Percentiles rank a stretch among this genome's conserved stretches.
phyloP scores from a whole-genome alignment of 2,329 filamentous ascomycete species.

The Aureobasidium sp. region DNA sequence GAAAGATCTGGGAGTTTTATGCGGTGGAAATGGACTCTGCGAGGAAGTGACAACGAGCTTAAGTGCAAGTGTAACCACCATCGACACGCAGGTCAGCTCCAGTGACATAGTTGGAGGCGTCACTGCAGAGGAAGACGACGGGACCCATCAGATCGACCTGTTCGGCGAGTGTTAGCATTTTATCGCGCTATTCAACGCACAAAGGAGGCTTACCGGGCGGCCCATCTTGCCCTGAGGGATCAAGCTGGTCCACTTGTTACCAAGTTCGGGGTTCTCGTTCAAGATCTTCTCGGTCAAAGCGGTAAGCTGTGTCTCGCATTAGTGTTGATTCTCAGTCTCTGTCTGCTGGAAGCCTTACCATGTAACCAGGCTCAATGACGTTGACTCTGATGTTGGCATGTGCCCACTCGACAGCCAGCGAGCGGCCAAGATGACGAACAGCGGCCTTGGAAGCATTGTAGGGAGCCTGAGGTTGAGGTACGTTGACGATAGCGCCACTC shows the following conservation, averaged over 20 bases:
- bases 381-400: constrained; percentile 90
- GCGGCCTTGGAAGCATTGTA: constrained; percentile 97
- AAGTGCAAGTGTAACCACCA: constrained; percentile 47
- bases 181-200: not conserved
- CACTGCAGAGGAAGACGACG: constrained; percentile 86
- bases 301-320: constrained; percentile 49
- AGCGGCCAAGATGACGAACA: constrained; percentile 87
- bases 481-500: constrained; percentile 94
- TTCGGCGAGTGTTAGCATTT: constrained; percentile 32
- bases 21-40: not conserved
- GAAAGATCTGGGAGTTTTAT: not conserved
- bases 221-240: constrained; percentile 98
- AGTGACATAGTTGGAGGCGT: constrained; percentile 79
- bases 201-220: constrained; percentile 57
- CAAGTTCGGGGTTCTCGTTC: constrained; percentile 90
- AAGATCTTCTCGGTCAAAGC: constrained; percentile 85
- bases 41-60: constrained; percentile 18
- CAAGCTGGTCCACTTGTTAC: constrained; percentile 89
- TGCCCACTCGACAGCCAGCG: constrained; percentile 95
- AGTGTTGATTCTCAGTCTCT: not conserved
- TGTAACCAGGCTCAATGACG: constrained; percentile 95
- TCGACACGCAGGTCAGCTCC: constrained; percentile 50
- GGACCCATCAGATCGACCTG: constrained; percentile 88
- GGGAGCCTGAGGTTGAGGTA: constrained; percentile 92
- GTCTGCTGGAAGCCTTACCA: constrained; percentile 76